Evolutionary conservation across 1,139 yeast species (phyloP), one percentile per base, ranked within the genome.

Genomic region (Debaryomyces coudertii): DNA sequence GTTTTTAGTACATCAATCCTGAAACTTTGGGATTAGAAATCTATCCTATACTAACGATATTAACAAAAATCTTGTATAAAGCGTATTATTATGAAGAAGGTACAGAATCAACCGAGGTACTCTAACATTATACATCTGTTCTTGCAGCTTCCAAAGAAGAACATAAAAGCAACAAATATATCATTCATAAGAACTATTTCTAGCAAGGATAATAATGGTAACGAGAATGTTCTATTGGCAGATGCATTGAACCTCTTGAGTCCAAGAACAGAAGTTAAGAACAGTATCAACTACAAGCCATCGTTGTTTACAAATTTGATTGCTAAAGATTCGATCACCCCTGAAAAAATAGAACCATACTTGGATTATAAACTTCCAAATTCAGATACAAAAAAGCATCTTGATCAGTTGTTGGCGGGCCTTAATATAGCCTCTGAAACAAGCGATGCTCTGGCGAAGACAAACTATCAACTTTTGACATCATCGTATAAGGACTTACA

Each of bases 211-310:
- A 24, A 40, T 14, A 20, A 25, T 22, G 42, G 36, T 30, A 38
- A 43, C 24, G 70, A 65, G 29, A 59, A 64, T 36, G 61, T 65
- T 11, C 48, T 64, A 11, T 54, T 71, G 31, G 75, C 75, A 1
- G 73, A 69, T 45, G 77, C 77, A 0, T 58, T 73, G 43, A 73
- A 71, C 47, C 61, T 73, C n/a, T 61, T 73, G 28, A 62, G 71
- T 11, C 71, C 64, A 16, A 16, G 44, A 14, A 29, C 50, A 6
- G 49, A 47, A 25, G 43, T 43, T 3, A 47, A 46, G 38, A 46
- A 45, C 15, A 38, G 29, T 2, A 42, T 43, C 16, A 48, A 45
- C 18, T 71, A 57, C 53, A 68, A 62, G 43, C 79, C 79, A 6
- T 71, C 77, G 12, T 53, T 74, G n/a, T 53, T 69, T 14, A 50